Base-by-base conservation (phyloP, 306 rosid genomes). In the Oemleria cerasiformis region DNA sequence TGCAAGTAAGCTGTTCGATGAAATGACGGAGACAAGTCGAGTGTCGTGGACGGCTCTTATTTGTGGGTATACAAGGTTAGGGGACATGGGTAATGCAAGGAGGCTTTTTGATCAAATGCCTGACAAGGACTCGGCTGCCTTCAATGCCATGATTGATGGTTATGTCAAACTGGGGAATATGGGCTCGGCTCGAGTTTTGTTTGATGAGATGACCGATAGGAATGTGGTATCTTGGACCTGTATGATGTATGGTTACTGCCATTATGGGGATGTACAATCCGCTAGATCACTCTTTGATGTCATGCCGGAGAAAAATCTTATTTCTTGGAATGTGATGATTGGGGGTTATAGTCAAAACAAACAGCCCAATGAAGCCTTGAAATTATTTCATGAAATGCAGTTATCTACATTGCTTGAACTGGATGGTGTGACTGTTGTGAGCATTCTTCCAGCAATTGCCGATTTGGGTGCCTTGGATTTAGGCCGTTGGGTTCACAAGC, bases 241-340 rank as follows among this genome's bases (percentile, higher is more conserved):
- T 72, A 83, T 91, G 89, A 77, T 88, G 30, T 78, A 67, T 44
- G 96, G 91, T 15, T 91, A 87, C 80, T 87, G 88, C 63, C 73
- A 54, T 15, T 51, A 51, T 11, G 86, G 88, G 66, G 79, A 87
- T 65, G 68, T 87, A 49, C 80, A 71, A 9, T 72, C 74, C 15
- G 92, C 92, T 59, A 82, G 82, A 75, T 75, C 65, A 20, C 59
- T 91, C 59, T 91, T 91, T 77, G 92, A 87, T 71, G 66, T 67
- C 49, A 84, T 87, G 89, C 84, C 92, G 0, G 82, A 82, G 70
- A 91, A 85, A 84, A 88, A 88, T 40, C 55, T 82, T 61, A 71
- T 78, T 73, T 84, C 85, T 66, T 87, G 96, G 91, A 91, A 87
- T 73, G 83, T 88, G 42, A 88, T 91, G 96, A 87, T 91, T 34